Conservation (phyloP, 1,139 yeast species). For the Debaryomycetaceae sp. region DNA sequence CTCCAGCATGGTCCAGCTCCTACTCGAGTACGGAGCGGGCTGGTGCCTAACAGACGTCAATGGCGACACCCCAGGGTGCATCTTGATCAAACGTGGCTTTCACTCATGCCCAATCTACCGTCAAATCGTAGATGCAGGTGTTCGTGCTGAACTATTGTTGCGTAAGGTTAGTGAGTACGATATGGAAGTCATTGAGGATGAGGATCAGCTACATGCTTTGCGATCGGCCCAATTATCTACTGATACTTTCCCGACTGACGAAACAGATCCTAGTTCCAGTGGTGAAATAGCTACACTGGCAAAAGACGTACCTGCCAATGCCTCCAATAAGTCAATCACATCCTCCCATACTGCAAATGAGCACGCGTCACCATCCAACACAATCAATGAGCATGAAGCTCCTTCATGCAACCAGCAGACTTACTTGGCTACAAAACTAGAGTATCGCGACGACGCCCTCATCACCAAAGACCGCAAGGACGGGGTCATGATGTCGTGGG, state of each 20-base stretch:
- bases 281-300: not conserved
- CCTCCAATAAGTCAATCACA: not conserved
- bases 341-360: not conserved
- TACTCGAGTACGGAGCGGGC: constrained; percentile 84
- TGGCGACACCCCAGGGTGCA: constrained; percentile 70
- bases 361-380: not conserved
- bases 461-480: constrained; percentile 65
- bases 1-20: constrained; percentile 42
- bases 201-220: constrained; percentile 8
- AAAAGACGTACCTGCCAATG: not conserved
- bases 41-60: constrained; percentile 69
- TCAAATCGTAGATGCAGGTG: constrained; percentile 75
- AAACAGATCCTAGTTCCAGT: constrained; percentile 4
- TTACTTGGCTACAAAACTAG: constrained; percentile 55
- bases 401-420: constrained; percentile 58
- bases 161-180: constrained; percentile 60
- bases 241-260: constrained; percentile 1
- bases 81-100: constrained; percentile 41
- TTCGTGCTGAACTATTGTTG: constrained; percentile 74
- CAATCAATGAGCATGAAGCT: constrained; percentile 20
- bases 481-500: constrained; percentile 99
- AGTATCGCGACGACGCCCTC: constrained; percentile 61
- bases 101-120: constrained; percentile 32
- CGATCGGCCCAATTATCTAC: constrained; percentile 4
- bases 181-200: constrained; percentile 25